Evolutionary conservation across 495 filamentous ascomycete genomes (phyloP), one percentile per base, ranked within the genome.

Genomic region (Xylaria curta): DNA sequence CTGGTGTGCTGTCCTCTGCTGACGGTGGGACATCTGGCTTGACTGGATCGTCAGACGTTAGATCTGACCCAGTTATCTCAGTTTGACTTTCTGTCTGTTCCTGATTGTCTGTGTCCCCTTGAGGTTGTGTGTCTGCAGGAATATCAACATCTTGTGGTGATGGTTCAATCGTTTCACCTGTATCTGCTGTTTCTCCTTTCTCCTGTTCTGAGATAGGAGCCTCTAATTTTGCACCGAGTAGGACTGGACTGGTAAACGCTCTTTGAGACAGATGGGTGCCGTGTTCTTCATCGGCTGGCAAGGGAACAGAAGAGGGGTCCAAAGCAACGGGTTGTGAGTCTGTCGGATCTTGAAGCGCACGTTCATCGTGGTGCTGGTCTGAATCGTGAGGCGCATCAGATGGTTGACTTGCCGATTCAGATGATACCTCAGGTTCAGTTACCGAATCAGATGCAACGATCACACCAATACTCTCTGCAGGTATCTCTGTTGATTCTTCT

Each of bases 401-500:
- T 9, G 40, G 38, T 13, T 36, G 26, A 13, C 6, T n/a, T 51
- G 33, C 26, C 44, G 61, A 24, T 26, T 62, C 65, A 49, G 26
- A 21, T 51, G 72, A 59, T 26, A 36, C 24, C 58, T 75, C 71
- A 38, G 56, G 54, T 26, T 73, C 67, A 26, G 71, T 69, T 60
- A 54, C 46, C 9, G 47, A 31, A 8, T 74, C 69, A 49, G 73
- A 51, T 54, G 21, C 13, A 51, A 71, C 53, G 38, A 71, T 33
- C 17, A 62, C 64, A 47, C 24, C 33, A 38, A 19, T 56, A 21
- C 21, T 49, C 10, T 77, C 70, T 59, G 8, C 15, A 7, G 74
- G 68, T 9, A 53, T 61, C 44, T 77, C 74, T 56, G 71, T 74
- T 54, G 63, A 28, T 33, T 75, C 72, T 56, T 74, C 74, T 19